A percentile compares a stretch with the other conserved stretches of the same genome.
Conservation (phyloP, 2,329 filamentous ascomycete species). For the Botrytis cinerea region DNA sequence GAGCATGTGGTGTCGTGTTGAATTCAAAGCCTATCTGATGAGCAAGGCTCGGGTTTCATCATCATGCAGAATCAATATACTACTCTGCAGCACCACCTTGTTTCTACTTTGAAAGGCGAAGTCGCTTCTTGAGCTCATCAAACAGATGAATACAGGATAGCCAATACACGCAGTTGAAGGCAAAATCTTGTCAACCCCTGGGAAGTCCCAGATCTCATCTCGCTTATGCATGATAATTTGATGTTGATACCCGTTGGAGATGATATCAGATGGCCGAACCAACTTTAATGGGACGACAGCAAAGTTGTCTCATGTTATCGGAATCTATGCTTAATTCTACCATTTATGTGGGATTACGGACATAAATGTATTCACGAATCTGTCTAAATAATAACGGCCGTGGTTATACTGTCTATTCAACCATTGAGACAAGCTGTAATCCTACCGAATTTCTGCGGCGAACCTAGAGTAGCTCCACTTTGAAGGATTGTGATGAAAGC, state of each 20-base stretch:
- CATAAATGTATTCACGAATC: background rate
- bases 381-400: background rate
- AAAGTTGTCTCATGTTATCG: too few relatives aligned
- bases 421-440: fast-evolving
- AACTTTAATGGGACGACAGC: too few relatives aligned
- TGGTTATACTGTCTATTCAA: background rate
- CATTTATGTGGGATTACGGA: fast-evolving
- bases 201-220: background rate
- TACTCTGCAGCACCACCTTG: background rate
- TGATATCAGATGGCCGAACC: too few relatives aligned
- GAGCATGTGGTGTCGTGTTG: background rate
- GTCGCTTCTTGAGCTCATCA: background rate
- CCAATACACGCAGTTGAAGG: background rate
- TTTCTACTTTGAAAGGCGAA: background rate
- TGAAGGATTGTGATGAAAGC: background rate
- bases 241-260: conserved; percentile 3
- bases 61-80: background rate
- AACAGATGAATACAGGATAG: background rate
- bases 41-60: background rate
- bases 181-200: background rate
- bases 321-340: background rate
- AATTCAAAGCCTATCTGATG: background rate
- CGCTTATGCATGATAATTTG: background rate
- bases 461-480: background rate
- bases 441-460: background rate